Conservation (phyloP, 768 basidiomycete species). For the Inosperma sp. region DNA sequence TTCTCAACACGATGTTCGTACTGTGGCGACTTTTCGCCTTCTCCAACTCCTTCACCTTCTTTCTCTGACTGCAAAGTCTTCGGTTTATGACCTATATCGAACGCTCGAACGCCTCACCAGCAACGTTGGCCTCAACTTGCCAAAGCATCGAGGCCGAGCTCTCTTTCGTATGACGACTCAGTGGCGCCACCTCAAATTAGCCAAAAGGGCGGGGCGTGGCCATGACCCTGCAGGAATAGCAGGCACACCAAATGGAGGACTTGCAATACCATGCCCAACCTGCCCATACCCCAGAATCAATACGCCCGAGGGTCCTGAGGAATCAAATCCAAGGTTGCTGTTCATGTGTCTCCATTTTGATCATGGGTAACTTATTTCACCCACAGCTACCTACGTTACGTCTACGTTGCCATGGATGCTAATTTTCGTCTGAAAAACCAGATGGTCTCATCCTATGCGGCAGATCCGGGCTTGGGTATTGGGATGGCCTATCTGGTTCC, state of each 20-base stretch:
- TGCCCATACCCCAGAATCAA: slow-evolving; percentile 29
- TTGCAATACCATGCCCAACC: slow-evolving; percentile 26
- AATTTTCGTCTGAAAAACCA: neutral
- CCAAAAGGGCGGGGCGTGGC: slow-evolving; percentile 18
- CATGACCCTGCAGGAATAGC: slow-evolving; percentile 14
- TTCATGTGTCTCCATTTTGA: no score
- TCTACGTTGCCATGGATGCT: no score
- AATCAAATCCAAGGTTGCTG: no score
- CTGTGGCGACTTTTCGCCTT: neutral
- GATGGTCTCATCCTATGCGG: neutral
- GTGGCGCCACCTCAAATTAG: slow-evolving; percentile 20
- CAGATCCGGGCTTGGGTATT: no score
- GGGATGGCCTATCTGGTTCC: neutral
- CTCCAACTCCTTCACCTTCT: neutral
- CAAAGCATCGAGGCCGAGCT: neutral
- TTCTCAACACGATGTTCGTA: neutral
- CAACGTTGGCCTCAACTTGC: neutral
- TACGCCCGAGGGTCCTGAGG: no score
- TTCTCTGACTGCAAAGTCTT: neutral
- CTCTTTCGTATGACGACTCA: slow-evolving; percentile 15
- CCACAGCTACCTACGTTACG: no score
- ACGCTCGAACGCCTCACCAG: neutral
- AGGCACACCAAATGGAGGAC: slow-evolving; percentile 18
- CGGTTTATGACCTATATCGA: neutral
- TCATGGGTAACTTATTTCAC: no score